Percentiles rank a stretch among this genome's conserved stretches.
These are phyloP conservation scores for Pythium aquatile DNA, from an alignment of 352 stramenopile genomes.

Conservation along the genomic window DNA sequence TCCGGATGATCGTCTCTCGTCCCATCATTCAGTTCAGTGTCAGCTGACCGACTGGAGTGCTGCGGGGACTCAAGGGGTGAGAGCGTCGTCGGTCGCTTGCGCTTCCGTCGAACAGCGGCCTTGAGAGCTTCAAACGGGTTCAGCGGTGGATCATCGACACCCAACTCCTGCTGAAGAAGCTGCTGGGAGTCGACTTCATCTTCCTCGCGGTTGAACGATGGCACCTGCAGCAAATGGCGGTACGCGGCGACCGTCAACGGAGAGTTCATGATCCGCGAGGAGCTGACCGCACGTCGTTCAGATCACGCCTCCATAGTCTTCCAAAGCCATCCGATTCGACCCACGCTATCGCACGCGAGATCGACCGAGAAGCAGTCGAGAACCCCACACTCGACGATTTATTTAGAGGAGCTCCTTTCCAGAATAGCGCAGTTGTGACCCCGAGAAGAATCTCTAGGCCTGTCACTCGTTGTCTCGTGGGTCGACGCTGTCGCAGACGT, in stretches of 20 bases:
- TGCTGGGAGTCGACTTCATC: slow-evolving; percentile 15
- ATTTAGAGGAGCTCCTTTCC: no score
- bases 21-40: no score
- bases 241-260: slow-evolving; percentile 25
- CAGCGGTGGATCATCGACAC: no score
- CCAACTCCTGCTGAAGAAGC: background rate
- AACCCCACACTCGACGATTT: no score
- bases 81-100: slow-evolving; percentile 11
- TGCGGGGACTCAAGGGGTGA: slow-evolving; percentile 11
- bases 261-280: slow-evolving; percentile 21
- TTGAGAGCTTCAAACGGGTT: slow-evolving; percentile 21
- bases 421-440: no score
- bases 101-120: slow-evolving; percentile 16
- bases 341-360: no score
- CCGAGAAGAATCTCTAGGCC: no score
- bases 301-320: background rate
- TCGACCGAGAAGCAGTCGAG: no score
- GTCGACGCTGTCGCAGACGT: background rate
- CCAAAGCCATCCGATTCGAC: no score
- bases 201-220: slow-evolving; percentile 27
- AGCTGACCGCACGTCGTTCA: background rate
- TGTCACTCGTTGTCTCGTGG: background rate
- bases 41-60: background rate
- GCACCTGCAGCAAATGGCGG: slow-evolving; percentile 18
- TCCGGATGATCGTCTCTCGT: background rate